phyloP scores from a whole-genome alignment of 345 rosid species.

The Eucalyptus erythrocorys region DNA sequence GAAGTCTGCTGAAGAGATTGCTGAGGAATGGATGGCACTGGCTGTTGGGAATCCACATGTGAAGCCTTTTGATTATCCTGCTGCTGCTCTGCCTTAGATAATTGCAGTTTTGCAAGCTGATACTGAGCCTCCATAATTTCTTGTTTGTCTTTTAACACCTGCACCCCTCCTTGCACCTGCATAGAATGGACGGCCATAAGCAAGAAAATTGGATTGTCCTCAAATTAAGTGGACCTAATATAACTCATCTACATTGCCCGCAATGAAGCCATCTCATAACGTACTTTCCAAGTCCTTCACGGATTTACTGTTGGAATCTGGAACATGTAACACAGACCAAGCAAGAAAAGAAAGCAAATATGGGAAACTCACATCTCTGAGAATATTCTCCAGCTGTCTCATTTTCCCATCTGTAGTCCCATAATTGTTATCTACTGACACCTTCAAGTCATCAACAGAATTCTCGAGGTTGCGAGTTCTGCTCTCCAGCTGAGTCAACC shows the following conservation, averaged over 20 bases:
- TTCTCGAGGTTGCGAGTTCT: constrained; percentile 58
- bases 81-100: constrained; percentile 34
- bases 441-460: constrained; percentile 76
- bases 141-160: constrained; percentile 65
- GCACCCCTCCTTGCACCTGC: constrained; percentile 78
- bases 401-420: constrained; percentile 76
- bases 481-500: constrained; percentile 72
- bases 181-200: neutral
- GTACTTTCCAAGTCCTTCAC: neutral
- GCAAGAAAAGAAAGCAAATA: neutral
- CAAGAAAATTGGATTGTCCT: neutral
- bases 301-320: neutral
- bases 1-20: constrained; percentile 39
- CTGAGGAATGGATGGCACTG: constrained; percentile 33
- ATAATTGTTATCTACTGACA: constrained; percentile 63
- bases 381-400: constrained; percentile 75
- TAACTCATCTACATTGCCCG: neutral
- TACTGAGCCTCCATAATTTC: constrained; percentile 56
- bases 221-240: neutral
- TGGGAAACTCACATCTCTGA: constrained; percentile 48
- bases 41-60: constrained; percentile 26
- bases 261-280: neutral
- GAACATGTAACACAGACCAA: neutral
- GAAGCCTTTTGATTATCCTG: constrained; percentile 29
- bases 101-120: constrained; percentile 52